phyloP scores from a whole-genome alignment of 208 protist genomes.

The Lotmaria passim region DNA sequence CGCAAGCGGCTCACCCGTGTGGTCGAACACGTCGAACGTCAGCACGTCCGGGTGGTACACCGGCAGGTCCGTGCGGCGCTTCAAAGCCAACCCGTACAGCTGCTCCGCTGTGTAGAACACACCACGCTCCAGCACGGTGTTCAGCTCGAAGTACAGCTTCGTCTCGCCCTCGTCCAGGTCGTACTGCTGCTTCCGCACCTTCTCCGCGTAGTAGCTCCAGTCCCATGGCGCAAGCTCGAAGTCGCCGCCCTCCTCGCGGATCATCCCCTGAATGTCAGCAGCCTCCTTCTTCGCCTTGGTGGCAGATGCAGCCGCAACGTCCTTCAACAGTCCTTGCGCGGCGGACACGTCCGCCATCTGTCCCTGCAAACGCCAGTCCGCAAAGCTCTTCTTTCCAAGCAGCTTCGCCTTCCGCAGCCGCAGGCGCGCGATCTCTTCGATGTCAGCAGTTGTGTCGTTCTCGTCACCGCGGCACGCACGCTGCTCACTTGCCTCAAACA shows the following conservation, averaged over 20 bases:
- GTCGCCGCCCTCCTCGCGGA: slow-evolving; percentile 30
- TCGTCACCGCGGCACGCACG: slow-evolving; percentile 18
- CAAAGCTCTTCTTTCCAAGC: slow-evolving; percentile 53
- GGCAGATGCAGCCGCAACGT: slow-evolving; percentile 17
- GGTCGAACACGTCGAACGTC: slow-evolving; percentile 49
- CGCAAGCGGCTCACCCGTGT: no score
- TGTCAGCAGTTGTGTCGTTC: slow-evolving; percentile 30
- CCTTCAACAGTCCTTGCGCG: slow-evolving; percentile 35
- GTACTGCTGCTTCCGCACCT: slow-evolving; percentile 46
- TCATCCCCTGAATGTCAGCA: slow-evolving; percentile 34
- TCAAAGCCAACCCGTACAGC: slow-evolving; percentile 56
- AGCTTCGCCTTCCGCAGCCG: slow-evolving; percentile 53
- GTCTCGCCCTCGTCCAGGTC: slow-evolving; percentile 53
- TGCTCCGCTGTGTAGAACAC: slow-evolving; percentile 59
- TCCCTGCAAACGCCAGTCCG: slow-evolving; percentile 47
- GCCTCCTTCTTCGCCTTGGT: slow-evolving; percentile 32
- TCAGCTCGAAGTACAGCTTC: slow-evolving; percentile 60
- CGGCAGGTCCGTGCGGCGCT: slow-evolving; percentile 45
- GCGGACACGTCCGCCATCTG: slow-evolving; percentile 50
- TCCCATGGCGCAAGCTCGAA: slow-evolving; percentile 53
- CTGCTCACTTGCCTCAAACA: slow-evolving; percentile 43
- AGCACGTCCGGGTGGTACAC: slow-evolving; percentile 51
- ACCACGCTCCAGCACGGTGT: slow-evolving; percentile 51
- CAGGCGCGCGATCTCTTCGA: slow-evolving; percentile 41
- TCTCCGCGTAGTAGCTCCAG: slow-evolving; percentile 57